phyloP scores from a whole-genome alignment of 164 flowering plant species.

The Euptelea pleiosperma region DNA sequence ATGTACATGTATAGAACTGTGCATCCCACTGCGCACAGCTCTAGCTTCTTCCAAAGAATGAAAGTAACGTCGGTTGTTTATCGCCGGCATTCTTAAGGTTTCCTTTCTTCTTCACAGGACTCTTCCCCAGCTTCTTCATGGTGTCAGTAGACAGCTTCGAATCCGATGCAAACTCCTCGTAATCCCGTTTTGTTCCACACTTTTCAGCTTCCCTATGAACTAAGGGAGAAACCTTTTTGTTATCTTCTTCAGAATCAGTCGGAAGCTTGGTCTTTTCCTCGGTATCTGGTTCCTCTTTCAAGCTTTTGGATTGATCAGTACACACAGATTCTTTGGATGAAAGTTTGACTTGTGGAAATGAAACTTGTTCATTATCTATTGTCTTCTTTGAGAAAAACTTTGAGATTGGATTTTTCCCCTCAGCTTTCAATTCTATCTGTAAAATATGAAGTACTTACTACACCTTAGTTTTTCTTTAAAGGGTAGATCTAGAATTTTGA shows the following conservation, averaged over 20 bases:
- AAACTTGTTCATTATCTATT: conserved; percentile 21
- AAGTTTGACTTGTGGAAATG: conserved; percentile 14
- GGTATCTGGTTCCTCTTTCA: conserved; percentile 33
- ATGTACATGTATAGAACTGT: not conserved
- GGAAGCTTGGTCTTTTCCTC: conserved; percentile 12
- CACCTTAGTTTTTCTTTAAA: not conserved
- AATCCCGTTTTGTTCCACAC: conserved; percentile 36
- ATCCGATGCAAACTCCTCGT: conserved; percentile 28
- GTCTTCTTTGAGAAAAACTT: conserved; percentile 56
- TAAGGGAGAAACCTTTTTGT: conserved; percentile 6
- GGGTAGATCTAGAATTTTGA: not conserved
- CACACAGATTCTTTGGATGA: conserved; percentile 15
- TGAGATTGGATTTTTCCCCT: conserved; percentile 48
- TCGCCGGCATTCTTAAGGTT: conserved; percentile 31
- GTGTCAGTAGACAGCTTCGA: conserved; percentile 15
- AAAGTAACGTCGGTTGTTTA: conserved; percentile 53
- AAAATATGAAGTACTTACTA: not conserved
- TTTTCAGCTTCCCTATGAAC: conserved; percentile 17
- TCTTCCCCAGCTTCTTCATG: conserved; percentile 6
- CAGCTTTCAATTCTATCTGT: conserved; percentile 53
- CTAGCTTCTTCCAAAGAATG: conserved; percentile 46
- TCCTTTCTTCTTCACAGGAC: conserved; percentile 36
- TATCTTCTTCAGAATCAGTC: conserved; percentile 10
- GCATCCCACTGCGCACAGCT: not conserved
- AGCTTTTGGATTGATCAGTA: conserved; percentile 1